phyloP scores from a whole-genome alignment of 2,329 filamentous ascomycete species.

The Whalleya microplaca region DNA sequence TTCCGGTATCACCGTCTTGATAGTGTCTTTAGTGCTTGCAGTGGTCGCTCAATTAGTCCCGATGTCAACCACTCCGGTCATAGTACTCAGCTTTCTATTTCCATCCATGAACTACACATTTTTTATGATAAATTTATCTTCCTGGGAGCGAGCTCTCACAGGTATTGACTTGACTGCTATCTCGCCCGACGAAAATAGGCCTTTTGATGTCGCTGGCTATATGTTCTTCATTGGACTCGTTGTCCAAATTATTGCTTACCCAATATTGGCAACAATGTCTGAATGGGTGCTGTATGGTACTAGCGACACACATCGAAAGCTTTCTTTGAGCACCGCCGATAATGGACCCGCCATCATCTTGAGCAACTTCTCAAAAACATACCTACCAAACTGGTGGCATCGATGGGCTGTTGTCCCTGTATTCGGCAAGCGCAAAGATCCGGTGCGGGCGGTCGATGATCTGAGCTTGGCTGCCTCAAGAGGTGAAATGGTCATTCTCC shows the following conservation, averaged over 20 bases:
- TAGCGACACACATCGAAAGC: slow-evolving; percentile 59
- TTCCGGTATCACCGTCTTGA: slow-evolving; percentile 75
- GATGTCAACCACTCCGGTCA: slow-evolving; percentile 63
- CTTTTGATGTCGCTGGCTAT: slow-evolving; percentile 71
- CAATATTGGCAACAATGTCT: slow-evolving; percentile 70
- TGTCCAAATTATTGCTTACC: slow-evolving; percentile 76
- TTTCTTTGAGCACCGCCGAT: slow-evolving; percentile 37
- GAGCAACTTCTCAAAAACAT: slow-evolving; percentile 74
- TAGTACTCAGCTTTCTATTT: slow-evolving; percentile 73
- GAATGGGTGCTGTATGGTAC: slow-evolving; percentile 77
- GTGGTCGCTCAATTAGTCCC: slow-evolving; percentile 74
- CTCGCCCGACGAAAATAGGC: slow-evolving; percentile 57
- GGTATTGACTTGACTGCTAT: slow-evolving; percentile 62
- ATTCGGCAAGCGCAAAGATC: slow-evolving; percentile 51
- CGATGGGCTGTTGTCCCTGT: slow-evolving; percentile 45
- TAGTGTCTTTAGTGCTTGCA: slow-evolving; percentile 72
- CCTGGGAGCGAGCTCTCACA: slow-evolving; percentile 66
- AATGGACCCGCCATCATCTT: slow-evolving; percentile 63
- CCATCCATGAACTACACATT: slow-evolving; percentile 83
- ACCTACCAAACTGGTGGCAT: slow-evolving; percentile 65
- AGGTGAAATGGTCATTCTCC: slow-evolving; percentile 80
- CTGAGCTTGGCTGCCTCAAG: slow-evolving; percentile 70
- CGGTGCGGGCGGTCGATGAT: slow-evolving; percentile 74
- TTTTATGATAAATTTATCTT: slow-evolving; percentile 73
- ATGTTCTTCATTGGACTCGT: slow-evolving; percentile 75